These are phyloP conservation scores for Peronospora tabacina DNA, from an alignment of 352 stramenopile species.

Conservation along the genomic window DNA sequence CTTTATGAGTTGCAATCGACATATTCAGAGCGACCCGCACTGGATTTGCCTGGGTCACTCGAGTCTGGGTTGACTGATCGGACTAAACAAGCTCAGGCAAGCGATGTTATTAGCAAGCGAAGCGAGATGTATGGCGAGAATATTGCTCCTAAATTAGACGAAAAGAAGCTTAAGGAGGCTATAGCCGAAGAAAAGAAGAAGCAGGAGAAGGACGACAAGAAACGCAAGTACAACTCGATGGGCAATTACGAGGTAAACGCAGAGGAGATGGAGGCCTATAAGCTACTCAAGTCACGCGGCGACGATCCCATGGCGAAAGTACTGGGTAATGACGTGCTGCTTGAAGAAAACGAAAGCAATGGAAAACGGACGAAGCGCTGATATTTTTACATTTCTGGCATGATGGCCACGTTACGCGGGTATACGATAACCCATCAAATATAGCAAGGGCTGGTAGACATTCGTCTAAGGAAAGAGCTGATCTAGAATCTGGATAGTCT, in stretches of 20 bases:
- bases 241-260: conserved; percentile 86
- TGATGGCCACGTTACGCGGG: conserved; percentile 24
- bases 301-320: conserved; percentile 95
- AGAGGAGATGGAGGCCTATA: conserved; percentile 95
- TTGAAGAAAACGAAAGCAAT: conserved; percentile 25
- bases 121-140: conserved; percentile 90
- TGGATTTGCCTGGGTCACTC: conserved; percentile 26
- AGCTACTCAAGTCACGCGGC: conserved; percentile 76
- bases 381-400: conserved; percentile 20
- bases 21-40: conserved; percentile 45
- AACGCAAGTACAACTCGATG: conserved; percentile 94
- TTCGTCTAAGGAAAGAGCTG: conserved; percentile 89
- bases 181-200: conserved; percentile 62
- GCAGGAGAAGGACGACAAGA: conserved; percentile 59
- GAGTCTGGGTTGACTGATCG: conserved; percentile 12
- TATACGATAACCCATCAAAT: conserved; percentile 8
- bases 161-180: conserved; percentile 81
- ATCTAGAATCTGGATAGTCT: conserved; percentile 95
- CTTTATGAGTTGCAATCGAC: conserved; percentile 71
- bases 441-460: conserved; percentile 13
- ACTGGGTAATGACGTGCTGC: conserved; percentile 47
- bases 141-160: conserved; percentile 57
- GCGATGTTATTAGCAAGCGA: conserved; percentile 43
- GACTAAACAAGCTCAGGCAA: conserved; percentile 8
- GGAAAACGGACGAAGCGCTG: conserved; percentile 23